These are phyloP conservation scores for Picea sitchensis DNA, from an alignment of 75 land plant genomes.

Conservation along the genomic window DNA sequence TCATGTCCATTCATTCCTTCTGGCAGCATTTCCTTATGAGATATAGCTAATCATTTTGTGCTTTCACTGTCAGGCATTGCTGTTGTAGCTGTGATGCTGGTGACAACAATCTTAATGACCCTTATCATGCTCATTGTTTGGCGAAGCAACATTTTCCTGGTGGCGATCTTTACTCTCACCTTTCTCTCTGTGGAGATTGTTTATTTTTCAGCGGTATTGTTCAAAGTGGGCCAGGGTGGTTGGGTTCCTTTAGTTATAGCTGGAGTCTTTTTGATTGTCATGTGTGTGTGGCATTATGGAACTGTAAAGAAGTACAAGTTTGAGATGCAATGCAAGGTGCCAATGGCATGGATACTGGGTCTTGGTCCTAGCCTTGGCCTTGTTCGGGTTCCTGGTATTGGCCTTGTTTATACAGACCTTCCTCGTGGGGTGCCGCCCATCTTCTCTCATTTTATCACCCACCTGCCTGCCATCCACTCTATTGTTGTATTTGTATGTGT, in stretches of 20 bases:
- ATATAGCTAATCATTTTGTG: neutral
- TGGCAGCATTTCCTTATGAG: neutral
- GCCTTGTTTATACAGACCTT: constrained; percentile 87
- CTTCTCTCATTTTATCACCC: constrained; percentile 82
- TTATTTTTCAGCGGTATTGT: constrained; percentile 71
- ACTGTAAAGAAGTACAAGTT: constrained; percentile 70
- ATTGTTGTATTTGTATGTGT: constrained; percentile 69
- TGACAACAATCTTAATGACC: constrained; percentile 77
- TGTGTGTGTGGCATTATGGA: constrained; percentile 93
- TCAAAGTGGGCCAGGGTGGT: constrained; percentile 85
- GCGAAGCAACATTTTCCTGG: constrained; percentile 63
- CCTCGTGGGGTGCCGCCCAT: constrained; percentile 84
- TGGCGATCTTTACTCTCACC: constrained; percentile 46
- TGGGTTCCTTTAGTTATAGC: constrained; percentile 92
- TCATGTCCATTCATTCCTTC: neutral
- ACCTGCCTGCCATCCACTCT: constrained; percentile 81
- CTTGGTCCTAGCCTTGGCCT: constrained; percentile 86
- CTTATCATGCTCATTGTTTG: constrained; percentile 89
- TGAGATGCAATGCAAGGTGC: constrained; percentile 76
- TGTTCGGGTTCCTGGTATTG: constrained; percentile 91
- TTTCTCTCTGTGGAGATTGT: constrained; percentile 63
- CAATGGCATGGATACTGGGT: constrained; percentile 81
- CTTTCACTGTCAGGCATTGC: constrained; percentile 67
- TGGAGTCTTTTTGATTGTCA: constrained; percentile 59
- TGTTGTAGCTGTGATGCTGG: constrained; percentile 78